Conservation (phyloP, 192 early-diverging fungal genomes). For the Coemansia sp. region DNA sequence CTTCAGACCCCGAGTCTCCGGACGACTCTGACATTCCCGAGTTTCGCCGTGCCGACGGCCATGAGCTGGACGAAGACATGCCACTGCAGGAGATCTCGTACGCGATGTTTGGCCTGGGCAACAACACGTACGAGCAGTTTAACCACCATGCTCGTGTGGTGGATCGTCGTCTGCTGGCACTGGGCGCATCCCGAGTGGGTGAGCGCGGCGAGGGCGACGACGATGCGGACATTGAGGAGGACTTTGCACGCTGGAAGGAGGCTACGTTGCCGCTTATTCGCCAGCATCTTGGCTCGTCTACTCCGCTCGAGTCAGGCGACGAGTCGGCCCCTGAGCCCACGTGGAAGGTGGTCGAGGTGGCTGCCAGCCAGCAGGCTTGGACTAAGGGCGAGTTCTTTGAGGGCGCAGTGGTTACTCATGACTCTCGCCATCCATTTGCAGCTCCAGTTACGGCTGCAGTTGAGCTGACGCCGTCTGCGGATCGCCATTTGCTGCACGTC, state of each 20-base stretch:
- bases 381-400: slow-evolving; percentile 39
- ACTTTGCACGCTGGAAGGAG: slow-evolving; percentile 95
- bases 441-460: slow-evolving; percentile 62
- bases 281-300: slow-evolving; percentile 59
- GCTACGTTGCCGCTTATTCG: slow-evolving; percentile 75
- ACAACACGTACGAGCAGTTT: slow-evolving; percentile 64
- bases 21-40: slow-evolving; percentile 61
- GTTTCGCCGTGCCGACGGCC: slow-evolving; percentile 59
- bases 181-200: slow-evolving; percentile 76
- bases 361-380: slow-evolving; percentile 33
- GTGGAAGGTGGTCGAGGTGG: slow-evolving; percentile 57
- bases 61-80: slow-evolving; percentile 78
- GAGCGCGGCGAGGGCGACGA: slow-evolving; percentile 95
- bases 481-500: slow-evolving; percentile 87
- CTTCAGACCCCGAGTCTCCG: slow-evolving; percentile 57
- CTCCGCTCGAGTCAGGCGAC: slow-evolving; percentile 41
- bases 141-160: slow-evolving; percentile 77
- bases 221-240: slow-evolving; percentile 92
- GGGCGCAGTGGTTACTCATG: slow-evolving; percentile 55
- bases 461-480: slow-evolving; percentile 65
- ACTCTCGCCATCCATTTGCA: slow-evolving; percentile 83
- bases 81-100: slow-evolving; percentile 54
- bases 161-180: slow-evolving; percentile 61
- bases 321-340: slow-evolving; percentile 49
- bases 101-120: slow-evolving; percentile 54